Conservation (phyloP, 2,329 filamentous ascomycete genomes). For the Penicillium sp. region DNA sequence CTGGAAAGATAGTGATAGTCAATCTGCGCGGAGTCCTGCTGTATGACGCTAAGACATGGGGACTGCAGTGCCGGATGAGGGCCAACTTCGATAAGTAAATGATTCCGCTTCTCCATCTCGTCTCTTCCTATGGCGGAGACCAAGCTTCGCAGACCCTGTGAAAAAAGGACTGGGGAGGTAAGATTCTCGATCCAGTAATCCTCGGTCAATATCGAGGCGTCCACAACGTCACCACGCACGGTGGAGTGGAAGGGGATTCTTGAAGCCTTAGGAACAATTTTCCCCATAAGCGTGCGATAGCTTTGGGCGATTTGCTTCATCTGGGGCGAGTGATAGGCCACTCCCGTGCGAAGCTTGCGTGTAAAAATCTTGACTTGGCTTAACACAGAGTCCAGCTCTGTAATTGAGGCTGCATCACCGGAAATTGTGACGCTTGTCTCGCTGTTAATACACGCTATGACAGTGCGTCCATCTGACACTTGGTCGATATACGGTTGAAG, state of each 20-base stretch:
- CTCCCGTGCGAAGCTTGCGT: slow-evolving; percentile 22
- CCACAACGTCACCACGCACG: slow-evolving; percentile 13
- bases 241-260: slow-evolving; percentile 18
- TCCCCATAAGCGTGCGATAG: slow-evolving; percentile 15
- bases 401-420: slow-evolving; percentile 18
- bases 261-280: slow-evolving; percentile 13
- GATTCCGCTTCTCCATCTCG: slow-evolving; percentile 1
- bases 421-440: slow-evolving; percentile 22
- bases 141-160: slow-evolving; percentile 15
- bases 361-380: slow-evolving; percentile 22
- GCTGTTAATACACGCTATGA: slow-evolving; percentile 24
- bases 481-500: slow-evolving; percentile 16
- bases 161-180: slow-evolving; percentile 19
- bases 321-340: slow-evolving; percentile 29
- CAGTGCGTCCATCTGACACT: slow-evolving; percentile 13
- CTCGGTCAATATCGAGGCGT: slow-evolving; percentile 10
- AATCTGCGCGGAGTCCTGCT: slow-evolving; percentile 4
- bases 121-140: background rate
- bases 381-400: slow-evolving; percentile 10
- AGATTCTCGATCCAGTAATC: slow-evolving; percentile 21
- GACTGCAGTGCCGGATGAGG: slow-evolving; percentile 18
- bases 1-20: slow-evolving; percentile 16
- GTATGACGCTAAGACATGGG: slow-evolving; percentile 14
- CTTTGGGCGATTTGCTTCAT: slow-evolving; percentile 20
- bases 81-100: slow-evolving; percentile 16